Percentiles rank a stretch among this genome's conserved stretches.
Evolutionary conservation across 495 filamentous ascomycete genomes (phyloP).

Genomic region (Penicillium lagena): DNA sequence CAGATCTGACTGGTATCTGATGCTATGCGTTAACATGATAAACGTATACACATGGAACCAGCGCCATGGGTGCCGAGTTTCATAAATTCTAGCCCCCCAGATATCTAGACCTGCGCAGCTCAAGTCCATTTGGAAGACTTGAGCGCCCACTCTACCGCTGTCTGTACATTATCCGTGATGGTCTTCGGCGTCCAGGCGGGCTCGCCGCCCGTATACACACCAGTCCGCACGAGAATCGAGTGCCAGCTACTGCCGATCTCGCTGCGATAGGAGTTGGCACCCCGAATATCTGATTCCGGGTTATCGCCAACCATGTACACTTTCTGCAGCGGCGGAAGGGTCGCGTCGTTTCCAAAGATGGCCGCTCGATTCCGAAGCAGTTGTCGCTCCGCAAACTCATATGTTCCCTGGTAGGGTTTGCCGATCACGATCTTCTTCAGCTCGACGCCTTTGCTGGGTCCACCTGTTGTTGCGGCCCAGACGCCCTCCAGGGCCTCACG

Average conservation of each 20-base stretch:
- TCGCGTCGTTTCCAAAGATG: conserved; percentile 24
- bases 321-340: conserved; percentile 42
- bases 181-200: conserved; percentile 48
- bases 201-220: conserved; percentile 63
- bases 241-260: conserved; percentile 64
- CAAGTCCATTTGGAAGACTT: conserved; percentile 38
- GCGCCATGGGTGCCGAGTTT: not conserved
- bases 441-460: conserved; percentile 43
- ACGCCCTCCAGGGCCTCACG: conserved; percentile 71
- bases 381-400: conserved; percentile 73
- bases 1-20: not conserved
- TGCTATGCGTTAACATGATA: not conserved
- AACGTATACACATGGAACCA: not conserved
- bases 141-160: conserved; percentile 60
- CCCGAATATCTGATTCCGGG: conserved; percentile 82
- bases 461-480: conserved; percentile 68
- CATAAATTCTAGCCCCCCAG: not conserved
- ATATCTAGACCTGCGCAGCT: no score
- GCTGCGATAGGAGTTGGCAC: conserved; percentile 74
- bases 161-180: conserved; percentile 62
- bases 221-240: conserved; percentile 76
- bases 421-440: conserved; percentile 68
- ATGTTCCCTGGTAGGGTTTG: conserved; percentile 74
- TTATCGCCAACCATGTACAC: conserved; percentile 99
- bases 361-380: conserved; percentile 54